Evolutionary conservation across 2,329 filamentous ascomycete genomes (phyloP).

Genomic region (Colletotrichum sp.): DNA sequence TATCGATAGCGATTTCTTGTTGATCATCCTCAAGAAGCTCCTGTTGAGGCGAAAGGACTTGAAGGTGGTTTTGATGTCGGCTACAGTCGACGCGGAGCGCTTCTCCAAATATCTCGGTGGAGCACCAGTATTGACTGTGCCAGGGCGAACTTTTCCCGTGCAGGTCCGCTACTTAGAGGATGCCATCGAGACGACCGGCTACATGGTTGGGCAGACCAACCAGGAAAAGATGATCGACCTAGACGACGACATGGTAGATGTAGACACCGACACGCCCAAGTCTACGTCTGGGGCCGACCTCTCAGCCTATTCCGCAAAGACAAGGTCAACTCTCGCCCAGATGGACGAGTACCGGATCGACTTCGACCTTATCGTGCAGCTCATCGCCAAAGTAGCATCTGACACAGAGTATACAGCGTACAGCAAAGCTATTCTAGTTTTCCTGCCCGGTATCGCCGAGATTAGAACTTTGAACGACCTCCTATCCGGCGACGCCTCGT

Average conservation of each 20-base stretch:
- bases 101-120: constrained; percentile 89
- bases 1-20: constrained; percentile 94
- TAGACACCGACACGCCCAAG: constrained; percentile 48
- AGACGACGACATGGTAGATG: constrained; percentile 63
- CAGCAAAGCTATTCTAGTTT: constrained; percentile 92
- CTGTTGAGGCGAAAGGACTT: constrained; percentile 78
- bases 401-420: constrained; percentile 70
- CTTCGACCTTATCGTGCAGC: constrained; percentile 81
- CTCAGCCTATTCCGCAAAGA: constrained; percentile 77
- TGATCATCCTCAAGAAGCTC: constrained; percentile 88
- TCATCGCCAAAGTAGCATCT: constrained; percentile 78
- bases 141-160: constrained; percentile 92
- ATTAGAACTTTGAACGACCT: constrained; percentile 89
- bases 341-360: constrained; percentile 94
- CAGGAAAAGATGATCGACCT: constrained; percentile 64
- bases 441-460: constrained; percentile 92
- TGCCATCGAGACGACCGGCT: constrained; percentile 85
- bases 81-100: constrained; percentile 89
- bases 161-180: constrained; percentile 89
- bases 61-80: constrained; percentile 96
- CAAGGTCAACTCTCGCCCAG: constrained; percentile 73
- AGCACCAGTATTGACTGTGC: constrained; percentile 88
- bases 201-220: constrained; percentile 53
- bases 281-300: constrained; percentile 60
- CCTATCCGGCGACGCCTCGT: constrained; percentile 76